Base-by-base conservation (phyloP, 164 flowering plant species). In the Annona cherimola region DNA sequence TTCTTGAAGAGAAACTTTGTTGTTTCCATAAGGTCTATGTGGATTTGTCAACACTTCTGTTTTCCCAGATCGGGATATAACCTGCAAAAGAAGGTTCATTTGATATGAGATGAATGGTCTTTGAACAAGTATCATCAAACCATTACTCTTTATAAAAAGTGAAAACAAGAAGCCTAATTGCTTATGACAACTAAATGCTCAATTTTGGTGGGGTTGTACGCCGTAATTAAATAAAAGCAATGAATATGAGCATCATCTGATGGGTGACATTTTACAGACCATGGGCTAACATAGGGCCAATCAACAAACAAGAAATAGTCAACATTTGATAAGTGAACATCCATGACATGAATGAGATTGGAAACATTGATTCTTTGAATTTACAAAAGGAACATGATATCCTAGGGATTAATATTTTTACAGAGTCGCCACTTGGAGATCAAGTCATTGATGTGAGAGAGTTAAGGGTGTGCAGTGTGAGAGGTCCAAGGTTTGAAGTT, bases 11-110 rank as follows among this genome's bases (percentile, higher is more conserved):
- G 97, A 88, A 69, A 72, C 86, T 68, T 79, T 87, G 78, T 76
- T 87, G 81, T 76, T 91, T 76, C 99, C 99, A 82, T 89, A 95
- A 4, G 99, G 99, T 70, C 99, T 81, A 79, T 95, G 99, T 77
- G 98, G 81, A 75, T 79, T 80, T 9, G 96, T 90, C 79, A 95
- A 73, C 14, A 83, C 83, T 75, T 95, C 91, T 63, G 88, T 80
- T 81, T 89, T 89, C 62, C 99, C 99, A 69, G 94, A 83, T 4
- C 97, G 92, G 45, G 93, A 91, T 6, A 91, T 75, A 66, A 82
- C 98, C 99, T 93, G 80, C 79, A 79, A 63, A 62, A 71, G 54
- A 42, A 63, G 46, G 20, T 16, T 41, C 9, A 20, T 7, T 70
- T 54, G 43, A 45, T 46, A 6, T 6, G 66, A 62, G 45, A 61